Base-by-base conservation (phyloP, 345 rosid genomes). In the Bruguiera gymnorhiza region DNA sequence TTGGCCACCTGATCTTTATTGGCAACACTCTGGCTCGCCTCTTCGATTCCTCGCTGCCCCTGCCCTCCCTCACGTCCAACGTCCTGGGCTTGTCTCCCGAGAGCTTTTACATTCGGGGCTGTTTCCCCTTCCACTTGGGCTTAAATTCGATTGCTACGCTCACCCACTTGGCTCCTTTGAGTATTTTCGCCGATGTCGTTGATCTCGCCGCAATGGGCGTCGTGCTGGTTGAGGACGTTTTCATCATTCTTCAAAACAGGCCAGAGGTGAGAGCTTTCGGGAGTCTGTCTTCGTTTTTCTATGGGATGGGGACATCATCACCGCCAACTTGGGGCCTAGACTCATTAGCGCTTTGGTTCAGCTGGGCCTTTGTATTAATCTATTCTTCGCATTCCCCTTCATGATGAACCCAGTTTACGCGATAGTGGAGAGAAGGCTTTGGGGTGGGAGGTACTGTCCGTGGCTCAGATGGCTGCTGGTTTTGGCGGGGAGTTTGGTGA, bases 341-440 rank as follows among this genome's bases (percentile, higher is more conserved):
- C 52, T 84, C 53, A n/a, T 91, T 30, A 89, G 87, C 78, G 73
- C 71, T 20, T 65, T 83, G 74, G 93, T 94, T 71, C 90, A 89
- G 60, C 71, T 88, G n/a, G 97, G 97, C 21, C 86, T 94, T 0
- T 94, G 95, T 70, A 63, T 89, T 29, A 89, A 91, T 78, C 86
- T 94, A 36, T 91, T 91, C 70, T 94, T 94, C 77, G 87, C 97
- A 31, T 94, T 93, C 79, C 98, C 96, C 0, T 69, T 94, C 83
- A 89, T 91, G 96, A 91, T 94, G 97, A 78, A 91, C 69, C 97
- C 97, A 0, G 96, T 94, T 11, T 91, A 88, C 70, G 97, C 91
- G 85, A 87, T 89, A 2, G 79, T 88, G 24, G 96, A 94, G 86
- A 81, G 97, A 78, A 83, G 91, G 29, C 79, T 86, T 65, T 68